phyloP scores from a whole-genome alignment of 2,329 filamentous ascomycete genomes.

The Epichloe typhina region DNA sequence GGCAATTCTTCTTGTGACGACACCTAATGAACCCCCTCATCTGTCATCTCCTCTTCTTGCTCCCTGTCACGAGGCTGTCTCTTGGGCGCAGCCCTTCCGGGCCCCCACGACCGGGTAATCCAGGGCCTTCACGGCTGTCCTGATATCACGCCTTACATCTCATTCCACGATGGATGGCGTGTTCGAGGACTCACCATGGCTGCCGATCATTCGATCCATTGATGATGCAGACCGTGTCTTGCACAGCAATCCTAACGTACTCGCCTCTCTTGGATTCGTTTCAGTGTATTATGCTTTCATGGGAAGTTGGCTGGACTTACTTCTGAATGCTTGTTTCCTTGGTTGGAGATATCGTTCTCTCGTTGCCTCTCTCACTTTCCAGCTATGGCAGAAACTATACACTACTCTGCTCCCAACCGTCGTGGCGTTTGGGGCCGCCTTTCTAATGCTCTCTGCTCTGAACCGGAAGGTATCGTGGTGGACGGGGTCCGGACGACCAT shows the following conservation, averaged over 20 bases:
- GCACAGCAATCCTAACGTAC: neutral
- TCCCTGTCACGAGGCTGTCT: conserved; percentile 1
- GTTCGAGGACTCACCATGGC: conserved; percentile 13
- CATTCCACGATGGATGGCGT: conserved; percentile 14
- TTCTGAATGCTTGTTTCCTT: conserved; percentile 4
- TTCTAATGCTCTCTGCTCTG: neutral
- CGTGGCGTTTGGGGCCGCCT: neutral
- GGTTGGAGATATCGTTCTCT: neutral
- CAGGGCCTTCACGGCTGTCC: neutral
- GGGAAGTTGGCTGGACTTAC: conserved; percentile 12
- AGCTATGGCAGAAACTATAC: neutral
- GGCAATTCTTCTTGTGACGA: neutral
- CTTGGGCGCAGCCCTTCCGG: neutral
- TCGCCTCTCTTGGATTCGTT: neutral
- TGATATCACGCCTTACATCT: neutral
- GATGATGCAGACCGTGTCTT: conserved; percentile 11
- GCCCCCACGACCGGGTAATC: neutral
- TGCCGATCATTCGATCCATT: conserved; percentile 8
- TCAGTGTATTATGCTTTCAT: conserved; percentile 10
- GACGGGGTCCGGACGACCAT: conserved; percentile 19
- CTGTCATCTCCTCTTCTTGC: conserved; percentile 1
- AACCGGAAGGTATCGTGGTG: neutral
- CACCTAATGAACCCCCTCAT: neutral
- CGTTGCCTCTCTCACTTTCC: neutral
- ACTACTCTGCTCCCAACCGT: neutral